These are phyloP conservation scores for Luffa acutangula DNA, from an alignment of 306 rosid species.

Conservation along the genomic window DNA sequence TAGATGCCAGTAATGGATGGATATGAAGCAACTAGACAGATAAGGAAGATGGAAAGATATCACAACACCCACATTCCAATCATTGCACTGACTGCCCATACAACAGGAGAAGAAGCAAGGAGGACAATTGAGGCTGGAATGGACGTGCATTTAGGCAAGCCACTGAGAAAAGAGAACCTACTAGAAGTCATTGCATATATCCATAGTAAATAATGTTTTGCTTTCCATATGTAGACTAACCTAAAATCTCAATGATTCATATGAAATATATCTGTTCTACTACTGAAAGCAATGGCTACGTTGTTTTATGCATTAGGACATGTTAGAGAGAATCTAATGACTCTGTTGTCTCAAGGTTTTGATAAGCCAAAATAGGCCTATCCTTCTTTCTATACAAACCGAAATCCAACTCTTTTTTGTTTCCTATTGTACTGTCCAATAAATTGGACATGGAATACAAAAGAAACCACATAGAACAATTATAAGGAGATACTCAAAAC, in stretches of 20 bases:
- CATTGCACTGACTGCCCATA: constrained; percentile 60
- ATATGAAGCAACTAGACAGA: constrained; percentile 41
- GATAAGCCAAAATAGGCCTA: background rate
- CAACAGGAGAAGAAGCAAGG: constrained; percentile 23
- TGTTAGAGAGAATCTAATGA: background rate
- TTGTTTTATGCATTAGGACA: background rate
- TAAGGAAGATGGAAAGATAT: constrained; percentile 38
- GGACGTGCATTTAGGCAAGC: constrained; percentile 53
- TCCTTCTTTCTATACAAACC: background rate
- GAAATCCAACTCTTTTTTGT: background rate
- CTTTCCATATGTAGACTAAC: background rate
- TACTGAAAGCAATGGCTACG: background rate
- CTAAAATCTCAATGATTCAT: background rate
- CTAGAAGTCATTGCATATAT: constrained; percentile 33
- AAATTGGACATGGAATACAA: background rate
- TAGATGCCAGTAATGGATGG: constrained; percentile 73
- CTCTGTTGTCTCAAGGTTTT: background rate
- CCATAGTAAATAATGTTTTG: constrained; percentile 9
- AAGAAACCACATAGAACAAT: background rate
- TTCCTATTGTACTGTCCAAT: background rate
- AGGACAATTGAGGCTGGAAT: constrained; percentile 37
- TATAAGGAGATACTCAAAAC: background rate
- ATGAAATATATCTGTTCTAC: background rate
- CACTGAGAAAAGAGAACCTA: constrained; percentile 25
- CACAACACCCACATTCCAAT: constrained; percentile 46